Conservation (phyloP, 2,329 filamentous ascomycete species). For the Westerdykella ornata region DNA sequence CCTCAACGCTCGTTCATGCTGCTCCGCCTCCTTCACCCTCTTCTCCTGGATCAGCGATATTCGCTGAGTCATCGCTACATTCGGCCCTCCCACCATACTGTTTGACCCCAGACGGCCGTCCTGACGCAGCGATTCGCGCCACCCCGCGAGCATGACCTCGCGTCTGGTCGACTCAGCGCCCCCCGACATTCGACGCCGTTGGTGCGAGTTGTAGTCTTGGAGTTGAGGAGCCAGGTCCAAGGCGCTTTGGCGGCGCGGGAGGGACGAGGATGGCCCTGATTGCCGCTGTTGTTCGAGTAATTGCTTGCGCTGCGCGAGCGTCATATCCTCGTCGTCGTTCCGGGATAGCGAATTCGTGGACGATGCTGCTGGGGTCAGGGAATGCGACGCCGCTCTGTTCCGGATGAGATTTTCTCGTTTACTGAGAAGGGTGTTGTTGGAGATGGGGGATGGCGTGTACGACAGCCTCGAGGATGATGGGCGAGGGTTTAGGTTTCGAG, state of each 20-base stretch:
- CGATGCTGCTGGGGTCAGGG: slow-evolving; percentile 30
- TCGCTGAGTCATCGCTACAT: slow-evolving; percentile 12
- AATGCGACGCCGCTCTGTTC: slow-evolving; percentile 36
- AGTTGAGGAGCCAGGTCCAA: slow-evolving; percentile 19
- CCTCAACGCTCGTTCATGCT: slow-evolving; percentile 53
- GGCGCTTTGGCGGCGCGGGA: slow-evolving; percentile 21
- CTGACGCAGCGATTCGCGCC: slow-evolving; percentile 30
- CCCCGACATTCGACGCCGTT: slow-evolving; percentile 26
- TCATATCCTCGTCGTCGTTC: slow-evolving; percentile 54
- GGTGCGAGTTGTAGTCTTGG: slow-evolving; percentile 35
- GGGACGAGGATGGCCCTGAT: slow-evolving; percentile 22
- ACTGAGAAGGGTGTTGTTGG: slow-evolving; percentile 46
- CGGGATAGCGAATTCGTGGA: slow-evolving; percentile 20
- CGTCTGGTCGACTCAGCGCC: slow-evolving; percentile 24
- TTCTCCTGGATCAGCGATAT: slow-evolving; percentile 53
- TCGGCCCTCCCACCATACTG: slow-evolving; percentile 33
- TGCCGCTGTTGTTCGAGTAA: slow-evolving; percentile 29
- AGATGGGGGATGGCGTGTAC: slow-evolving; percentile 20
- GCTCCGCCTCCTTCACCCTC: slow-evolving; percentile 55
- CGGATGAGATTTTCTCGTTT: slow-evolving; percentile 50
- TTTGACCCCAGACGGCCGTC: slow-evolving; percentile 16
- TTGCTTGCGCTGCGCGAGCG: slow-evolving; percentile 57
- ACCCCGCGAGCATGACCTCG: slow-evolving; percentile 31
- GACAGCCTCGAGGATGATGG: background rate
- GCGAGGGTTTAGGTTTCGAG: no score